Evolutionary conservation across 2,329 filamentous ascomycete genomes (phyloP), one percentile per base, ranked within the genome.

Genomic region (Scortechinia acanthostroma): DNA sequence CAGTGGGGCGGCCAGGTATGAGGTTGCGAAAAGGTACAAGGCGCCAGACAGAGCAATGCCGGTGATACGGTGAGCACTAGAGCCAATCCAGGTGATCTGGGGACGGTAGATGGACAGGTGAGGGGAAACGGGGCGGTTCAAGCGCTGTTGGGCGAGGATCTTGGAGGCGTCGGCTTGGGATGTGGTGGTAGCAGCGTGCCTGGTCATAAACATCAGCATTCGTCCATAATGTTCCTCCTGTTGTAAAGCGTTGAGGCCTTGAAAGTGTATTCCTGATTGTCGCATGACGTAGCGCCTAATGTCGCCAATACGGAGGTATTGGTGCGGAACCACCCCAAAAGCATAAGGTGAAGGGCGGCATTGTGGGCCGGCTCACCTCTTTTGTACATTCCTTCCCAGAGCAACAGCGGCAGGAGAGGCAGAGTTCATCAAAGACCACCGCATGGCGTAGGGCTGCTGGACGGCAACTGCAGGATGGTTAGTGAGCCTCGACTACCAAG

Each of bases 31-130:
- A 58, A 80, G 55, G 67, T 88, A 88, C 56, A 88, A 71, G 42
- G 66, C 61, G 42, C 81, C 82, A 47, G 76, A 77, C 40, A 87
- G 65, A 33, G 69, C 56, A 52, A 68, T 57, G 50, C 81, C 84
- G 3, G 82, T 84, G 58, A 88, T 71, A 55, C 84, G 81, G 70
- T 85, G 77, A 44, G 79, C 54, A 35, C 54, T 63, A 46, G 76
- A 82, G 45, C 68, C 63, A 56, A 77, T 74, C 83, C 80, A 86
- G 54, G 83, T 83, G 54, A 88, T 77, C 63, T 88, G 83, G 4
- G 81, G 80, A 47, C 67, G 64, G 73, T 88, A 88, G 73, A 88
- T 88, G 56, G 62, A 52, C 49, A 88, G 73, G 61, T 88, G 84
- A 43, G 84, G 84, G 43, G 83, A 70, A 55, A 84, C 71, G 50